Percentiles rank a stretch among this genome's conserved stretches.
Conservation (phyloP, 352 stramenopile species). For the Plasmopara muralis region DNA sequence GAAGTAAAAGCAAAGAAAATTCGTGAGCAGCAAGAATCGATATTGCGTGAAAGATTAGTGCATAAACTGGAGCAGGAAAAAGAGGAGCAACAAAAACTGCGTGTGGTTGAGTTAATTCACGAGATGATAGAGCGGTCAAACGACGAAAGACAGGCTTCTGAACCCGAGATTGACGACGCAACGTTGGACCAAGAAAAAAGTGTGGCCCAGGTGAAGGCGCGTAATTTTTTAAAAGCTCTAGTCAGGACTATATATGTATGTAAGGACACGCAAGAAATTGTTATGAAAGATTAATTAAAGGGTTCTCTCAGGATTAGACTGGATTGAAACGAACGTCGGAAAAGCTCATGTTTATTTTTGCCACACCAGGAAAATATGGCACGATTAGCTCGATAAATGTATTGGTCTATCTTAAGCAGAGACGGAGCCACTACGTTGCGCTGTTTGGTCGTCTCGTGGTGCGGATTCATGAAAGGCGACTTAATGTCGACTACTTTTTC, state of each 20-base stretch:
- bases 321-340: conserved; percentile 22
- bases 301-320: conserved; percentile 1
- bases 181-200: conserved; percentile 1
- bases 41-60: conserved; percentile 33
- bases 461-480: conserved; percentile 13
- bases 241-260: conserved; percentile 17
- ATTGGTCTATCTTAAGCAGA: conserved; percentile 25
- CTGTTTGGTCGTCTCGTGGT: conserved; percentile 5
- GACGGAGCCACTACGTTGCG: conserved; percentile 10
- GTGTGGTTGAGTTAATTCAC: conserved; percentile 22
- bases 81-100: conserved; percentile 21
- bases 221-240: conserved; percentile 19
- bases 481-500: not conserved
- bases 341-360: conserved; percentile 16
- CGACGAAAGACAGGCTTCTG: not conserved
- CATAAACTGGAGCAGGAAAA: conserved; percentile 34
- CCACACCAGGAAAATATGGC: conserved; percentile 4
- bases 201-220: not conserved
- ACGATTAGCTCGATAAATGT: conserved; percentile 1
- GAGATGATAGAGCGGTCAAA: conserved; percentile 7
- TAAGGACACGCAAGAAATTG: conserved; percentile 15
- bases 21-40: conserved; percentile 29
- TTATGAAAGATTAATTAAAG: conserved; percentile 10
- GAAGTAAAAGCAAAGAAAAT: conserved; percentile 29
- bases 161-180: conserved; percentile 21